These are phyloP conservation scores for Neurospora sp. DNA, from an alignment of 495 filamentous ascomycete species.

Conservation along the genomic window DNA sequence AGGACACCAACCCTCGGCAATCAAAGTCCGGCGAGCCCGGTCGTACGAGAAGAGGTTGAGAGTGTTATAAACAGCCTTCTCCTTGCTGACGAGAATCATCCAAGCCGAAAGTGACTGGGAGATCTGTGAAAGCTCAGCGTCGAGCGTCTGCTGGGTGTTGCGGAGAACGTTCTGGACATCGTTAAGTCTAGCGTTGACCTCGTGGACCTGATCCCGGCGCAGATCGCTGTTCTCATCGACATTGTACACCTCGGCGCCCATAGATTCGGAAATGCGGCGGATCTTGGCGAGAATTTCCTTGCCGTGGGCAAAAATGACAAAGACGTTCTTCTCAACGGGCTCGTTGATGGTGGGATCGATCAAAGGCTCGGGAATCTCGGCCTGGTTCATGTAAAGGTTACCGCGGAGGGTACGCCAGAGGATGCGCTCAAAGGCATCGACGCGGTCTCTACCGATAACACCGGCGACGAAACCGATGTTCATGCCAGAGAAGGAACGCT, in stretches of 20 bases:
- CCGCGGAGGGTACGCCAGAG: slow-evolving; percentile 93
- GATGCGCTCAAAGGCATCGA: slow-evolving; percentile 92
- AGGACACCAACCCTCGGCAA: slow-evolving; percentile 96
- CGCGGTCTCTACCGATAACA: slow-evolving; percentile 86
- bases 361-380: slow-evolving; percentile 92
- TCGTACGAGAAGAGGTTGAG: slow-evolving; percentile 96
- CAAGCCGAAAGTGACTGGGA: slow-evolving; percentile 80
- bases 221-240: slow-evolving; percentile 96
- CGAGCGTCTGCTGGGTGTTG: slow-evolving; percentile 93
- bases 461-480: slow-evolving; percentile 99
- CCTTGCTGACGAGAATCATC: slow-evolving; percentile 96
- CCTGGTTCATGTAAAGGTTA: slow-evolving; percentile 99
- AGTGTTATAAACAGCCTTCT: slow-evolving; percentile 96
- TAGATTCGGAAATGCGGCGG: slow-evolving; percentile 93
- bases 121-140: slow-evolving; percentile 88
- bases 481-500: slow-evolving; percentile 87
- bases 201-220: slow-evolving; percentile 86
- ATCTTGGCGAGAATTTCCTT: slow-evolving; percentile 98
- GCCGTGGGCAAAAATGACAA: slow-evolving; percentile 97
- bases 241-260: slow-evolving; percentile 88
- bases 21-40: slow-evolving; percentile 85
- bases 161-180: slow-evolving; percentile 84
- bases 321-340: slow-evolving; percentile 89
- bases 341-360: slow-evolving; percentile 89
- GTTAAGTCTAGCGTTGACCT: slow-evolving; percentile 83